phyloP scores from a whole-genome alignment of 352 stramenopile genomes.

The Lagenidium giganteum region DNA sequence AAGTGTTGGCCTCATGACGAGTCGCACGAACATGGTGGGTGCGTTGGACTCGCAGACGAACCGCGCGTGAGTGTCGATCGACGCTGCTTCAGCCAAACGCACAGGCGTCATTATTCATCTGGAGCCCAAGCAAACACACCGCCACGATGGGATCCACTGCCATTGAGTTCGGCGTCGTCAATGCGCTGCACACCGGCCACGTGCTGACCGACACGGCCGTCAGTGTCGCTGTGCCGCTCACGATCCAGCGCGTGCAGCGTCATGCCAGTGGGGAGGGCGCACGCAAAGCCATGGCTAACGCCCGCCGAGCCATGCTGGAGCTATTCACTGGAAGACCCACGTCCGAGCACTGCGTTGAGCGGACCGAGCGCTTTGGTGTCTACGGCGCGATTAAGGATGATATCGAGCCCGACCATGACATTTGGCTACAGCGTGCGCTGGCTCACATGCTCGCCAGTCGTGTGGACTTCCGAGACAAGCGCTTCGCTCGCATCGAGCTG shows the following conservation, averaged over 20 bases:
- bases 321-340: conserved; percentile 3
- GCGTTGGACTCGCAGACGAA: too few relatives aligned
- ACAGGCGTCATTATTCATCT: too few relatives aligned
- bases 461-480: conserved; percentile 30
- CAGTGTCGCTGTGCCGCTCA: conserved; percentile 31
- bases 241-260: conserved; percentile 25
- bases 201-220: conserved; percentile 36
- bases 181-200: conserved; percentile 27
- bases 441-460: conserved; percentile 36
- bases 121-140: too few relatives aligned
- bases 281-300: too few relatives aligned
- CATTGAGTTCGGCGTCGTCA: conserved; percentile 39
- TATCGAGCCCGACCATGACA: conserved; percentile 26
- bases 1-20: too few relatives aligned
- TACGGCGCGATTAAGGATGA: conserved; percentile 34
- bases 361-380: conserved; percentile 31
- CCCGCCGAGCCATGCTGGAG: conserved; percentile 4
- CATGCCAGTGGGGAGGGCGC: too few relatives aligned
- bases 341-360: conserved; percentile 31
- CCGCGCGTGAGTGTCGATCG: too few relatives aligned
- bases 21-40: too few relatives aligned
- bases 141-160: too few relatives aligned
- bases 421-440: conserved; percentile 49
- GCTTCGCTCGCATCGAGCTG: conserved; percentile 41
- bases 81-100: too few relatives aligned